Base-by-base conservation (phyloP, 768 basidiomycete species). In the Clathrus columnatus region DNA sequence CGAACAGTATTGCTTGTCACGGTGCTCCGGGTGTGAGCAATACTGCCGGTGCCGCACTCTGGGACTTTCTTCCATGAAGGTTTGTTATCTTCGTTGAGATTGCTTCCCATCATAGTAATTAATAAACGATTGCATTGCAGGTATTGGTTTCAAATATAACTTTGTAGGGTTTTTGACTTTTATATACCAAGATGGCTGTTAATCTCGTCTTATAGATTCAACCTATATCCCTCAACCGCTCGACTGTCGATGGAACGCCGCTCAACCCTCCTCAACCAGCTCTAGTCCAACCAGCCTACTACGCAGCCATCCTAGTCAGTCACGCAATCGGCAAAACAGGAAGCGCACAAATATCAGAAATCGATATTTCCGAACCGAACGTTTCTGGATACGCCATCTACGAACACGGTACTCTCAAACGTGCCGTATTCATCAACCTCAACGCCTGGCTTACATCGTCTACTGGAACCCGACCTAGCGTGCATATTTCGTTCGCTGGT, bases 41-140 rank as follows among this genome's bases (percentile, higher is more conserved):
- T 62, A 79, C 78, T 0, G 84, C 79, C n/a, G 85, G 84, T 14
- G 83, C 83, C 0, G 80, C 82, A 17, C 65, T 87, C 18, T 87
- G 84, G 84, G 72, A 58, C 82, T 16, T 81, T 76, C 68, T 84
- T 83, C 72, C 83, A 87, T 62, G 72, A 81, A 54, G 84, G 84
- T n/a, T 69, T 84, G 83, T 74, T 68, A 86, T 85, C 66, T 87
- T 85, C 62, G n/a, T n/a, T n/a, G n/a, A n/a, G n/a, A 81, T 78
- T 62, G 68, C 84, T 51, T 83, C 81, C 53, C 51, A n/a, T 8
- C n/a, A n/a, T 50, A 43, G 23, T 55, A 48, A 16, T 28, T 57
- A 4, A 26, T 60, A 20, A 29, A 50, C 51, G 17, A 23, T 54
- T 29, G 43, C 32, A 14, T 29, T 18, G 20, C 45, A 53, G 51